Conservation (phyloP, 192 early-diverging fungal genomes). For the Chytriomyces confervae region DNA sequence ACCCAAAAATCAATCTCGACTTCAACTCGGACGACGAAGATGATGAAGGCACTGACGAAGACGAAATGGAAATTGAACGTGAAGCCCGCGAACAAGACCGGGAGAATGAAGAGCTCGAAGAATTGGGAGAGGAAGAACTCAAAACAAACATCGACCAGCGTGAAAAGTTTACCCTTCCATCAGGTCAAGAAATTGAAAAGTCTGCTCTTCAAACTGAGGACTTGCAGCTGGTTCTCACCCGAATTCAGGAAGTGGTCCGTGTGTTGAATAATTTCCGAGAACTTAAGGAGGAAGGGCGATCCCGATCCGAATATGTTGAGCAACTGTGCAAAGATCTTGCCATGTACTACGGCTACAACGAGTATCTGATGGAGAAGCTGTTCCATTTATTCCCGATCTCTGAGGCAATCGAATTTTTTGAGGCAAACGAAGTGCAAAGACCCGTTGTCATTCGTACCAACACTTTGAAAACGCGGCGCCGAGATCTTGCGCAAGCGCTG, state of each 20-base stretch:
- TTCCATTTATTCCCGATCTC: constrained; percentile 89
- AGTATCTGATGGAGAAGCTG: constrained; percentile 88
- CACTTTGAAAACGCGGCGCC: constrained; percentile 89
- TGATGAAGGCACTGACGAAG: constrained; percentile 55
- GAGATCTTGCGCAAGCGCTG: constrained; percentile 93
- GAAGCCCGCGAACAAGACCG: constrained; percentile 70
- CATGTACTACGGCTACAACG: constrained; percentile 94
- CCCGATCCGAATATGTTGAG: constrained; percentile 84
- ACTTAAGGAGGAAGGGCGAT: constrained; percentile 75
- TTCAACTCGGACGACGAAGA: constrained; percentile 41
- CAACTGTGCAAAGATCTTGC: constrained; percentile 90
- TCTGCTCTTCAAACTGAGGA: constrained; percentile 71
- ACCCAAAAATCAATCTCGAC: constrained; percentile 40
- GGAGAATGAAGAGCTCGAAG: constrained; percentile 70
- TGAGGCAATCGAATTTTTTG: constrained; percentile 95
- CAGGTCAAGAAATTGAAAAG: constrained; percentile 64
- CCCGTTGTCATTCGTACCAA: constrained; percentile 97
- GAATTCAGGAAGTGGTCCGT: constrained; percentile 90
- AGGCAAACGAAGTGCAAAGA: constrained; percentile 96
- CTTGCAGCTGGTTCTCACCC: constrained; percentile 75
- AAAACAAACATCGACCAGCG: constrained; percentile 78
- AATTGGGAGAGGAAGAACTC: constrained; percentile 71
- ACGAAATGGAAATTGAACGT: constrained; percentile 71
- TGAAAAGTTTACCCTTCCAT: constrained; percentile 71
- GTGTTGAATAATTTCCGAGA: constrained; percentile 90